Base-by-base conservation (phyloP, 176 grass and related monocot species). In the Hsuehochloa calcarea region DNA sequence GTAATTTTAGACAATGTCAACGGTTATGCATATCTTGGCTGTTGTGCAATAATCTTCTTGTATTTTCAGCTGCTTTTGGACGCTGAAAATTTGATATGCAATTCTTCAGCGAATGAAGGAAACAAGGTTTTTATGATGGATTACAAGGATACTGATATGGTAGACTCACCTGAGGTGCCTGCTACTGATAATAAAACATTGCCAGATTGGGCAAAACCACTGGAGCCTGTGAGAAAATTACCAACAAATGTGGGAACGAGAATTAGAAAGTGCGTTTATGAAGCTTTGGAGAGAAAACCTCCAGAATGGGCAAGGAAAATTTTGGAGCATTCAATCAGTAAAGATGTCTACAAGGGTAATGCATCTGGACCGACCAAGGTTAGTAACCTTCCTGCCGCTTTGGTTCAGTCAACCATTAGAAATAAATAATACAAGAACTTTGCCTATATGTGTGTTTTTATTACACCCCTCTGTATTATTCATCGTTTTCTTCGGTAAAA, bases 161-260 rank as follows among this genome's bases (percentile, higher is more conserved):
- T 78, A 77, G 78, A 52, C 84, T 80, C 85, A 47, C 88, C 91
- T 45, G 91, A 86, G 47, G 83, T 90, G 47, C 80, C 70, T 83
- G 51, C 71, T 84, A 58, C 70, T 87, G 82, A 94, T 83, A 76
- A 65, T 61, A 90, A 88, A 35, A 83, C 64, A 39, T 80, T 98
- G 77, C 96, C 96, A 70, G 90, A 94, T 82, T 98, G 96, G 96
- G 96, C 94, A 80, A 85, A 93, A 80, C 88, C 91, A 65, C 54
- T 98, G 74, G 96, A 98, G 80, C 91, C 93, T 68, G 96, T 98
- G 76, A 92, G 85, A 85, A 98, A 98, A 85, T 84, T 98, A 52
- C 96, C 96, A n/a, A 98, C 96, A 65, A 98, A 98, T 92, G 96
- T 98, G 47, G 96, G 96, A 69, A 98, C 96, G 22, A 92, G 96